Conservation (phyloP, 1,284 basidiomycete species). For the Moesziomyces antarcticus region DNA sequence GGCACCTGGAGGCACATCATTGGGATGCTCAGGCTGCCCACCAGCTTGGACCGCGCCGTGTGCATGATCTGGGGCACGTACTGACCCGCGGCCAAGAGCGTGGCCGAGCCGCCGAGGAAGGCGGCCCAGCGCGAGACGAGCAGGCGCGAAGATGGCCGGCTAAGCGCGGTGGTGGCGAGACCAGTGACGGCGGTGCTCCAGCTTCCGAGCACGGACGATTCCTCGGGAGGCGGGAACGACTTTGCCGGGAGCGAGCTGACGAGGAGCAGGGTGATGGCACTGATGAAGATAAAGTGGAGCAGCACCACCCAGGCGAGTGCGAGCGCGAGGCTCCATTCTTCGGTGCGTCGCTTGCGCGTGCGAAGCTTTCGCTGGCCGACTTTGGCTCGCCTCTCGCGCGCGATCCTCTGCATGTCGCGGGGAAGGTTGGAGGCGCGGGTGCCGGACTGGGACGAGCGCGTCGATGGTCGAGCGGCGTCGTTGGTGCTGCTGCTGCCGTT, state of each 20-base stretch:
- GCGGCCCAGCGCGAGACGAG: slow-evolving; percentile 76
- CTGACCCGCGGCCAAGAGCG: slow-evolving; percentile 81
- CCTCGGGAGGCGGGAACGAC: slow-evolving; percentile 41
- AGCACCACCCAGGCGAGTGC: slow-evolving; percentile 78
- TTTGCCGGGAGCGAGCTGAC: slow-evolving; percentile 27
- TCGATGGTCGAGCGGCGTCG: slow-evolving; percentile 3
- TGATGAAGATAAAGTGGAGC: slow-evolving; percentile 73
- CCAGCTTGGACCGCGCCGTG: slow-evolving; percentile 81
- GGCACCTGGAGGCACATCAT: slow-evolving; percentile 97
- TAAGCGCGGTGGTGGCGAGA: slow-evolving; percentile 9
- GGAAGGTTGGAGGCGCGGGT: slow-evolving; percentile 15
- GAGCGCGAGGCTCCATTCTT: slow-evolving; percentile 81
- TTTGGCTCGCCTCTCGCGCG: slow-evolving; percentile 34
- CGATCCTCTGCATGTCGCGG: slow-evolving; percentile 36
- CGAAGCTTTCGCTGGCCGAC: slow-evolving; percentile 13
- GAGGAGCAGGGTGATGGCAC: slow-evolving; percentile 29
- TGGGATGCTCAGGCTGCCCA: slow-evolving; percentile 89
- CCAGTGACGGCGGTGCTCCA: slow-evolving; percentile 17
- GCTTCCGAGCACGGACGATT: slow-evolving; percentile 23
- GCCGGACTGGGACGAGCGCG: neutral
- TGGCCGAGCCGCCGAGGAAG: slow-evolving; percentile 85
- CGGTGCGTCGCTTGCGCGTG: slow-evolving; percentile 68
- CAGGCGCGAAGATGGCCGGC: slow-evolving; percentile 52
- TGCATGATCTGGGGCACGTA: slow-evolving; percentile 87
- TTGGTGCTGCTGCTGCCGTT: slow-evolving; percentile 1